Conservation (phyloP, 2,329 filamentous ascomycete species). For the Penicillium crustosum region DNA sequence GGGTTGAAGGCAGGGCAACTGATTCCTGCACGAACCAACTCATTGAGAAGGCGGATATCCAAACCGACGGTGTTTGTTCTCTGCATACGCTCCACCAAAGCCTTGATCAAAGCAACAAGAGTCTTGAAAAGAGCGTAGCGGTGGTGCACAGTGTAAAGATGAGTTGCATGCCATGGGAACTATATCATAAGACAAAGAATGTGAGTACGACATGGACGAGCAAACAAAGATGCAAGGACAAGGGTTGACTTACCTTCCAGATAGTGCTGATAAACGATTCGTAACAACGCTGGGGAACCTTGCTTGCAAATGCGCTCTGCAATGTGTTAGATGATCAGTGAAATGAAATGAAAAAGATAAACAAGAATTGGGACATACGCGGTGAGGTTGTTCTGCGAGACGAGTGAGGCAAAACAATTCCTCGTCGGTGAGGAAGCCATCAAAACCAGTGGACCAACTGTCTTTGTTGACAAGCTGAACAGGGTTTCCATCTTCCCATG, state of each 20-base stretch:
- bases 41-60: constrained; percentile 38
- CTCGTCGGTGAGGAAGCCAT: constrained; percentile 53
- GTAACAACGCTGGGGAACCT: constrained; percentile 54
- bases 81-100: constrained; percentile 66
- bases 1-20: constrained; percentile 47
- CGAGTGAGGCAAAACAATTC: constrained; percentile 50
- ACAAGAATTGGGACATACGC: constrained; percentile 41
- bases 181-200: constrained; percentile 18
- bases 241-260: constrained; percentile 44
- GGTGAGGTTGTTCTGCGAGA: constrained; percentile 50
- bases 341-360: background rate
- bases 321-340: background rate
- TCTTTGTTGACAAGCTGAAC: constrained; percentile 38
- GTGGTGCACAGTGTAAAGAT: constrained; percentile 49
- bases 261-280: constrained; percentile 54
- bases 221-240: background rate
- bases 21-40: constrained; percentile 43
- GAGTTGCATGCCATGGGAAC: constrained; percentile 52
- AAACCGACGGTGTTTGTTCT: constrained; percentile 39
- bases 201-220: constrained; percentile 6
- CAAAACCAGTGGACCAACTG: constrained; percentile 51
- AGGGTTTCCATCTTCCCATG: constrained; percentile 44
- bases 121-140: constrained; percentile 48
- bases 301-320: constrained; percentile 52
- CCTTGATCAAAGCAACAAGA: constrained; percentile 59